Evolutionary conservation across 1,139 yeast genomes (phyloP), one percentile per base, ranked within the genome.

Genomic region (Pneumocystis canis): DNA sequence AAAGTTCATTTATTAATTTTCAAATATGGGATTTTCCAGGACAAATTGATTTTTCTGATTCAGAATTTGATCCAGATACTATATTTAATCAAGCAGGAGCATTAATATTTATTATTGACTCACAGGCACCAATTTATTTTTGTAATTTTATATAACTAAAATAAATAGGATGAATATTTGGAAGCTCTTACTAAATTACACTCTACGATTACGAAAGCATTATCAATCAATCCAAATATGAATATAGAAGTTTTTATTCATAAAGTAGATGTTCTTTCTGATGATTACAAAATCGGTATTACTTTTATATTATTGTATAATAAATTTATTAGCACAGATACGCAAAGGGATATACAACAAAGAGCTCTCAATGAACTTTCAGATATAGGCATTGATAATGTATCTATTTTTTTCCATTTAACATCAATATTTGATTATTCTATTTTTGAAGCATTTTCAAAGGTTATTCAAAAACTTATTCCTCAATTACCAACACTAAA

Each of bases 1-100:
- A 77, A 69, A 75, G 77, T 37, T 87, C 96, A 7, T 78, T 92
- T 64, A 87, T 90, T 58, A 95, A 89, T 71, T 77, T 92, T 63
- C 85, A 90, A 16, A 92, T 92, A n/a, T 88, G 89, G 86, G 98
- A 92, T 72, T 77, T 92, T 35, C 98, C 98, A 0, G 98, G 97
- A 0, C 97, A 92, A 73, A 75, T 90, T 67, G 89, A 89, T 72
- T 83, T 88, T 71, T 88, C 89, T 72, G 96, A 89, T 69, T 92
- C 95, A 4, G 73, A 77, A 35, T 84, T 84, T 69, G 97, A 90
- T 70, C 82, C 88, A 18, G 90, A 85, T 67, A 77, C 85, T 65
- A 75, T 87, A 58, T 90, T 90, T 71, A 80, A 85, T 61, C 84
- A 86, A 62, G 89, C 89, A 33, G 96, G 96, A n/a, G 95, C 97